Percentiles rank a stretch among this genome's conserved stretches.
Conservation (phyloP, 2,329 filamentous ascomycete species). For the Sclerotinia borealis region DNA sequence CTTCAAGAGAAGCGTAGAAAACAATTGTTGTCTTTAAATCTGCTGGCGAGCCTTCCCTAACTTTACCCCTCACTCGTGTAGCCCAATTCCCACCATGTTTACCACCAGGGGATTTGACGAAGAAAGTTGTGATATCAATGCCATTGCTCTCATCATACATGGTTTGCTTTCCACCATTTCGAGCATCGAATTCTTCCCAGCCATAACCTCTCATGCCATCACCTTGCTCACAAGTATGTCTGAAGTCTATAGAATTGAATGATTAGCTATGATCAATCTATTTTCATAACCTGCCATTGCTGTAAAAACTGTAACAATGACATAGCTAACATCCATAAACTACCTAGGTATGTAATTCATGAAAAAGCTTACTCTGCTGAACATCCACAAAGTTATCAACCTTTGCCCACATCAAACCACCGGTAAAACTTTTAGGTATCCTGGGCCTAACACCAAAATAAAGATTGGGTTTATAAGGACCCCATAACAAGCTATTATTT, state of each 20-base stretch:
- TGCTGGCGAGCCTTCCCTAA: conserved; percentile 60
- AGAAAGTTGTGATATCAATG: conserved; percentile 86
- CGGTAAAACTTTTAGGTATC: conserved; percentile 72
- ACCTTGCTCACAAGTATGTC: conserved; percentile 93
- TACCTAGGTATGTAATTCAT: no score
- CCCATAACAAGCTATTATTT: conserved; percentile 91
- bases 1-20: conserved; percentile 80
- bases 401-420: conserved; percentile 82
- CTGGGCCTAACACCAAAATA: conserved; percentile 89
- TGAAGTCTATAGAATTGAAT: conserved; percentile 56
- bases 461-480: conserved; percentile 86
- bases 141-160: conserved; percentile 86
- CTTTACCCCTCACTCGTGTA: conserved; percentile 75
- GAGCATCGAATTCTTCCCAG: conserved; percentile 94
- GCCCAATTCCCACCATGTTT: conserved; percentile 87
- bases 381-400: conserved; percentile 72
- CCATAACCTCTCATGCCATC: conserved; percentile 93
- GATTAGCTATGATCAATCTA: conserved; percentile 16
- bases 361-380: conserved; percentile 60
- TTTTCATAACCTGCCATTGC: background rate
- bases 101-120: conserved; percentile 87
- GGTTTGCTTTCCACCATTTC: conserved; percentile 79
- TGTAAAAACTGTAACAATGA: background rate
- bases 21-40: conserved; percentile 70
- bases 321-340: background rate